Evolutionary conservation across 768 basidiomycete species (phyloP), one percentile per base, ranked within the genome.

Genomic region (Auriscalpium microsporum): DNA sequence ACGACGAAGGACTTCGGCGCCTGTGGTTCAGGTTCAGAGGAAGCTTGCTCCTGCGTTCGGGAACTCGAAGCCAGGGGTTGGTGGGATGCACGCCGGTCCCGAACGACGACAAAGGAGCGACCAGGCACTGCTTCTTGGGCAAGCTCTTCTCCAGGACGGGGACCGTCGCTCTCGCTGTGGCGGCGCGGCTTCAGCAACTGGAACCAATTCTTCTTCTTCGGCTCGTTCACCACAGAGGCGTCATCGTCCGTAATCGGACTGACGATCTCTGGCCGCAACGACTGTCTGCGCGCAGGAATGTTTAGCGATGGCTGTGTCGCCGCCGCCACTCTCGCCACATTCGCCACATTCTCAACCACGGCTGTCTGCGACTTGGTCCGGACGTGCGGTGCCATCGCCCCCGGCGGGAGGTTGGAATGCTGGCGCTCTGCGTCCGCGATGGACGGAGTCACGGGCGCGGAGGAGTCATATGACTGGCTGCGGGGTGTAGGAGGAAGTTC

Each of bases 311-410:
- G 46, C 37, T 53, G 52, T 8, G 51, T 13, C 17, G 19, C 16
- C 0, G n/a, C 3, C 5, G 48, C 13, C 1, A 45, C 10, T 35
- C 35, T 54, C 10, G 48, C 38, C 21, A 38, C 28, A 0, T 17
- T 48, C 5, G 70, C 69, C 6, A 75, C 78, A 59, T 85, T 75
- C 56, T 92, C 88, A n/a, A 93, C 82, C 56, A 93, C 81, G 2
- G 90, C 90, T 3, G 84, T 86, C 66, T 93, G 90, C 35, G 89
- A 91, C 71, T 84, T 83, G 17, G 83, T 89, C 47, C 90, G 81
- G 36, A 79, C 72, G 65, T 87, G 87, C 16, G 86, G 82, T 44
- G 79, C 73, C 78, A 83, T 80, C 5, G 84, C 85, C 11, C 87
- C 86, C 4, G 78, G 75, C 0, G 86, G 84, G 16, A 75, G 59